Evolutionary conservation across 1,139 yeast genomes (phyloP).

Genomic region (Groenewaldozyma auringiensis): DNA sequence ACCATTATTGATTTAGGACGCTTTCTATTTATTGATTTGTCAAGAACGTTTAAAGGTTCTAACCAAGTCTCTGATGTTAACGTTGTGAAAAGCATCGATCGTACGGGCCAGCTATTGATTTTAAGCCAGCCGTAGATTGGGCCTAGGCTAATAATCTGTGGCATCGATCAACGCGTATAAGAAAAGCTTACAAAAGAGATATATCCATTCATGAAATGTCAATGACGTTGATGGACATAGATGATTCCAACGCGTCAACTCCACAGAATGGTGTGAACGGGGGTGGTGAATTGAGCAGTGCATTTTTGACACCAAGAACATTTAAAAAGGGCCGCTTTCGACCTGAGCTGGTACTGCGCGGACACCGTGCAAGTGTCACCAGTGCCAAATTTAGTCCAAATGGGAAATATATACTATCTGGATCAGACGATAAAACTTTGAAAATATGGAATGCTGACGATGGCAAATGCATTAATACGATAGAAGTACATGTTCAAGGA

Average conservation of each 20-base stretch:
- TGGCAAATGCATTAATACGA: slow-evolving; percentile 33
- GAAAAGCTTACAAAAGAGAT: no score
- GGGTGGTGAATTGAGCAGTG: background rate
- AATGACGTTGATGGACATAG: background rate
- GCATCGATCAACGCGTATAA: no score
- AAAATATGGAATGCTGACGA: slow-evolving; percentile 36
- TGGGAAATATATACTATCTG: slow-evolving; percentile 53
- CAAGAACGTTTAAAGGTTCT: background rate
- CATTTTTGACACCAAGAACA: background rate
- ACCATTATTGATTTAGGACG: background rate
- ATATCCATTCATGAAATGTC: no score
- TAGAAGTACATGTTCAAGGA: slow-evolving; percentile 61
- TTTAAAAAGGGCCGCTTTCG: background rate
- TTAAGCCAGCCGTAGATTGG: no score
- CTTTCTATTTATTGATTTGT: no score
- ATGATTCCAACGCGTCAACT: background rate
- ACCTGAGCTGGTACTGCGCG: background rate
- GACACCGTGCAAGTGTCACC: slow-evolving; percentile 27
- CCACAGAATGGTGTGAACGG: background rate
- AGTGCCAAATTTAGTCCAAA: slow-evolving; percentile 59
- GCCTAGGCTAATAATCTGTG: no score
- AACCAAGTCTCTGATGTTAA: no score
- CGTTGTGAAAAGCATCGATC: no score
- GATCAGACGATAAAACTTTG: slow-evolving; percentile 41
- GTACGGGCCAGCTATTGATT: no score